Evolutionary conservation across 2,329 filamentous ascomycete genomes (phyloP).

Genomic region (Exserohilum turcica): DNA sequence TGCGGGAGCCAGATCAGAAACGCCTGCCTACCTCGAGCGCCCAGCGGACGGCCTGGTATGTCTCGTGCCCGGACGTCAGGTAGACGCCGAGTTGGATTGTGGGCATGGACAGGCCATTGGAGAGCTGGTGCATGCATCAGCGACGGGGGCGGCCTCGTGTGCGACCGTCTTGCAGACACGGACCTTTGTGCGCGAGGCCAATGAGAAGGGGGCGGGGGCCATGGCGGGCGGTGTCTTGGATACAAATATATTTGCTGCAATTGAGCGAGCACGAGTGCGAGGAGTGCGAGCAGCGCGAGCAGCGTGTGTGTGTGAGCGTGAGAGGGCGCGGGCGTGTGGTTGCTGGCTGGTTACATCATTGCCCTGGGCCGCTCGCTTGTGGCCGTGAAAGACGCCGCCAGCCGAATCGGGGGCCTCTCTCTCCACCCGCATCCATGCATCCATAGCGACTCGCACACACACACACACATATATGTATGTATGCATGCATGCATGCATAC

Average conservation of each 20-base stretch:
- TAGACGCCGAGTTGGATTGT: constrained; percentile 77
- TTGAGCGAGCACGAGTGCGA: constrained; percentile 28
- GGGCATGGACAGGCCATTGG: constrained; percentile 70
- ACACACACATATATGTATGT: too few species aligned
- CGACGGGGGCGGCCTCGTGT: constrained; percentile 9
- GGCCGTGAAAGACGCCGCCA: constrained; percentile 1
- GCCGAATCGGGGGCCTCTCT: too few species aligned
- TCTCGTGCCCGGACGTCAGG: constrained; percentile 68
- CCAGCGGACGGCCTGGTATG: constrained; percentile 61
- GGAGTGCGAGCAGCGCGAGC: constrained; percentile 17
- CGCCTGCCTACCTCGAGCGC: constrained; percentile 61
- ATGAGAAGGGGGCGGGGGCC: constrained; percentile 46
- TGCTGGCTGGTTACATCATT: constrained; percentile 33
- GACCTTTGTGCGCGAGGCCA: constrained; percentile 53
- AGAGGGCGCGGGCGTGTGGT: constrained; percentile 31
- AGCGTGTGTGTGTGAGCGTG: constrained; percentile 29
- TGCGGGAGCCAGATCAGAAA: constrained; percentile 11
- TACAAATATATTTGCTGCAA: constrained; percentile 30
- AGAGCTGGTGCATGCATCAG: constrained; percentile 43
- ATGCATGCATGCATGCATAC: too few species aligned
- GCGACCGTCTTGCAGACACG: constrained; percentile 7
- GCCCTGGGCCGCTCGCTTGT: constrained; percentile 19
- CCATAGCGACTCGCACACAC: too few species aligned
- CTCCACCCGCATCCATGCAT: too few species aligned
- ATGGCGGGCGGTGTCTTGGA: constrained; percentile 30